Conservation (phyloP, 345 rosid genomes). For the Camelina hispida region DNA sequence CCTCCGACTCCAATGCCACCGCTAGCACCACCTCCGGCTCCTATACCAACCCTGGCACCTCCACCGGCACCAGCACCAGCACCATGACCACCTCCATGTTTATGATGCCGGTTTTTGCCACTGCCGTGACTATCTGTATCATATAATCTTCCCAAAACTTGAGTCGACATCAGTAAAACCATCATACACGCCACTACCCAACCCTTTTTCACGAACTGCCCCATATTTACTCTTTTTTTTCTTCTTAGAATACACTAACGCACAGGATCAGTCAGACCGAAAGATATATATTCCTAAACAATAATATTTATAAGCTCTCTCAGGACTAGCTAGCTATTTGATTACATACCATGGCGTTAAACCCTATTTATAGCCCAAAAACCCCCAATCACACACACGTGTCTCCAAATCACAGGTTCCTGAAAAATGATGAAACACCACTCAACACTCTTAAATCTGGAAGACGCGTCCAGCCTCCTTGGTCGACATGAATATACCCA, state of each 20-base stretch:
- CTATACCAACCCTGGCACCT: too few relatives aligned
- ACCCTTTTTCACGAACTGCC: conserved; percentile 32
- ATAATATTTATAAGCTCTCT: neutral
- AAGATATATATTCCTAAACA: conserved; percentile 18
- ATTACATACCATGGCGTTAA: neutral
- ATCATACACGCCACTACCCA: conserved; percentile 33
- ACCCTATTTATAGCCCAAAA: conserved; percentile 37
- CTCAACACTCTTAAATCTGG: conserved; percentile 18
- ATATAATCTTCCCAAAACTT: conserved; percentile 31
- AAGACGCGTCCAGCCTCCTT: conserved; percentile 36
- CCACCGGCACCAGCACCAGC: too few relatives aligned
- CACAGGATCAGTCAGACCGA: neutral
- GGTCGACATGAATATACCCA: conserved; percentile 41
- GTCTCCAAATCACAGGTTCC: conserved; percentile 12
- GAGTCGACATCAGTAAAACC: conserved; percentile 21
- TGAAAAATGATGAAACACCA: conserved; percentile 16
- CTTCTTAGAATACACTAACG: neutral
- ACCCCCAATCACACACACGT: neutral
- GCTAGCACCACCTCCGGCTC: neutral
- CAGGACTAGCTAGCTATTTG: neutral
- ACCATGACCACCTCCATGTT: neutral
- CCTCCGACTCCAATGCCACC: conserved; percentile 3
- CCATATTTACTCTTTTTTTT: conserved; percentile 25
- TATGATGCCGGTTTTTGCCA: conserved; percentile 14
- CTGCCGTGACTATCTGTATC: neutral